Evolutionary conservation across 2,329 filamentous ascomycete genomes (phyloP).

Genomic region (Paraphaeosphaeria minitans): DNA sequence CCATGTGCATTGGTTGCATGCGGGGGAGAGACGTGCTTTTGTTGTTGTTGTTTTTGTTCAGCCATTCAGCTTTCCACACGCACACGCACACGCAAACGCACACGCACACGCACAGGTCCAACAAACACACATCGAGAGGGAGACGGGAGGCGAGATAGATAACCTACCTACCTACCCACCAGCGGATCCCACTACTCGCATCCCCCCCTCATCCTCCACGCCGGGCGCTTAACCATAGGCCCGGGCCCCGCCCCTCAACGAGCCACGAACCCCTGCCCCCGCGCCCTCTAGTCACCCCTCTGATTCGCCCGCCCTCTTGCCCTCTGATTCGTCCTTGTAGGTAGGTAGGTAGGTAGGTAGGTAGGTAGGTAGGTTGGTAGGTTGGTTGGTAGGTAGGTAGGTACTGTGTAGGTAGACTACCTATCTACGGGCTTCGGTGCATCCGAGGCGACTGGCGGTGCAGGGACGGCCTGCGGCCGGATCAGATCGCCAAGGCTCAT

Average conservation of each 20-base stretch:
- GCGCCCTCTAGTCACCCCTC: constrained; percentile 1
- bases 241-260: constrained; percentile 15
- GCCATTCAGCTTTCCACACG: too few relatives aligned
- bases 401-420: too few relatives aligned
- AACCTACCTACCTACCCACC: too few relatives aligned
- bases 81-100: too few relatives aligned
- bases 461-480: constrained; percentile 1
- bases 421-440: constrained; percentile 5
- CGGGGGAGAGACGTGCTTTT: too few relatives aligned
- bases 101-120: too few relatives aligned
- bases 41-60: too few relatives aligned
- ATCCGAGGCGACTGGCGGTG: background rate
- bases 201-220: background rate
- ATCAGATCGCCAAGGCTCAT: constrained; percentile 7
- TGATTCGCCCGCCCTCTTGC: constrained; percentile 23
- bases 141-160: too few relatives aligned
- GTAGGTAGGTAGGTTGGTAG: too few relatives aligned
- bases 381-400: background rate
- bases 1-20: too few relatives aligned
- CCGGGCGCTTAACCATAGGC: constrained; percentile 29
- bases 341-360: background rate
- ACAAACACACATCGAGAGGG: too few relatives aligned
- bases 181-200: background rate
- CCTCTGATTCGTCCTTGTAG: background rate
- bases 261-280: constrained; percentile 18